phyloP scores from a whole-genome alignment of 2,329 filamentous ascomycete species.

The Ascochyta clinopodiicola region DNA sequence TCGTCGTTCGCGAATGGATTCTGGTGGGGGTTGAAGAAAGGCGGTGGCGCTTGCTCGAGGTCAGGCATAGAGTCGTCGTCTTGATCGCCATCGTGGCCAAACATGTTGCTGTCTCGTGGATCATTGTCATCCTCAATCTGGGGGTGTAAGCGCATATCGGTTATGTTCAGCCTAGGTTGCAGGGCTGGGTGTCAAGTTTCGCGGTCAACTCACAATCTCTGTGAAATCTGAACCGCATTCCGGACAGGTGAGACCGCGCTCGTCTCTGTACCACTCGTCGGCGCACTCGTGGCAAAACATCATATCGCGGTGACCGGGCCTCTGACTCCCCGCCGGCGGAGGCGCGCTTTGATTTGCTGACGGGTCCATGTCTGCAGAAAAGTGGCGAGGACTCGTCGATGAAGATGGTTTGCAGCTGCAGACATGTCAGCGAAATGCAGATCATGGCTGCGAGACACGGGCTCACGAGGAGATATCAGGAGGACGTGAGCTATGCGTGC shows the following conservation, averaged over 20 bases:
- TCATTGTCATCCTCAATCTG: slow-evolving; percentile 65
- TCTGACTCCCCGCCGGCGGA: slow-evolving; percentile 15
- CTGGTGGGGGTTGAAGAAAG: slow-evolving; percentile 48
- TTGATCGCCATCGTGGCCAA: slow-evolving; percentile 36
- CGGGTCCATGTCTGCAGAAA: slow-evolving; percentile 26
- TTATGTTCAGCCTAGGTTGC: background rate
- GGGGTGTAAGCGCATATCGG: slow-evolving; percentile 27
- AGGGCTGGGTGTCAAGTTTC: slow-evolving; percentile 14
- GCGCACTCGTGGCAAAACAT: slow-evolving; percentile 86
- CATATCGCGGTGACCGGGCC: slow-evolving; percentile 62
- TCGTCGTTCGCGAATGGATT: slow-evolving; percentile 59
- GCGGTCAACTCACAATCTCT: slow-evolving; percentile 74
- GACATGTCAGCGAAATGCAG: slow-evolving; percentile 8
- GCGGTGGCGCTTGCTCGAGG: slow-evolving; percentile 31
- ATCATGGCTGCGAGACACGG: background rate
- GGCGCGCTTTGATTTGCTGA: slow-evolving; percentile 22
- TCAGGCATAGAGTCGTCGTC: slow-evolving; percentile 40
- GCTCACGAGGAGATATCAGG: slow-evolving; percentile 27
- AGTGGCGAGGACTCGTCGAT: slow-evolving; percentile 2
- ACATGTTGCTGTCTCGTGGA: slow-evolving; percentile 58
- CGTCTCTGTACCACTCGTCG: slow-evolving; percentile 79
- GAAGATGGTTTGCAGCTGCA: slow-evolving; percentile 6
- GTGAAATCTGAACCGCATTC: slow-evolving; percentile 78
- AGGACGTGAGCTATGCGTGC: slow-evolving; percentile 12
- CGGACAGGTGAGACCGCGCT: slow-evolving; percentile 75